phyloP scores from a whole-genome alignment of 2,329 filamentous ascomycete genomes.

The Penicillium brasilianum region DNA sequence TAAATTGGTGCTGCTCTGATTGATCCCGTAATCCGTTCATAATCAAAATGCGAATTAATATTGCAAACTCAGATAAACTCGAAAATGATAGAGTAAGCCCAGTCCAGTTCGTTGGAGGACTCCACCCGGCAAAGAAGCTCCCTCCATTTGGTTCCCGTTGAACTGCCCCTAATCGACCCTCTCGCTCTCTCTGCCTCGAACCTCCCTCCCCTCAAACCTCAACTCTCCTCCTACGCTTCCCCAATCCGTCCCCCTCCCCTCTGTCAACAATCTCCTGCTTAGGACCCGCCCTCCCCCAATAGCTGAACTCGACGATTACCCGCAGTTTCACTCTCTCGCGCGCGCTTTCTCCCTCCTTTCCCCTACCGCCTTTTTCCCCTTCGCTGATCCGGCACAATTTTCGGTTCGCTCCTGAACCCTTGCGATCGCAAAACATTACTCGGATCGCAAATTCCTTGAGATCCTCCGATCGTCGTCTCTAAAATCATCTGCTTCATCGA shows the following conservation, averaged over 20 bases:
- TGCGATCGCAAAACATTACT: slow-evolving; percentile 23
- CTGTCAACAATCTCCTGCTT: too few species aligned
- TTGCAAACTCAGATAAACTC: background rate
- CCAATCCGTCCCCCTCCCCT: too few species aligned
- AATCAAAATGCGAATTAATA: background rate
- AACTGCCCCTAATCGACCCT: background rate
- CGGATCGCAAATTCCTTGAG: slow-evolving; percentile 7
- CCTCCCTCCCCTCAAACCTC: background rate
- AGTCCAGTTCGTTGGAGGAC: slow-evolving; percentile 3
- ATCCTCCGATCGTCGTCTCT: slow-evolving; percentile 18
- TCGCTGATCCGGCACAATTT: slow-evolving; percentile 6
- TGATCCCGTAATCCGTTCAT: background rate
- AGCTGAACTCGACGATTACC: background rate
- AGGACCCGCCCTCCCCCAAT: background rate
- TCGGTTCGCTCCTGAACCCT: slow-evolving; percentile 22
- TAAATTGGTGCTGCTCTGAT: background rate
- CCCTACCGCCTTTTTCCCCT: background rate
- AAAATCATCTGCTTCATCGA: slow-evolving; percentile 11
- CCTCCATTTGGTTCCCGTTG: background rate
- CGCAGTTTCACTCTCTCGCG: background rate
- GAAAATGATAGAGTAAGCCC: background rate
- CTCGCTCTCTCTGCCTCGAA: background rate
- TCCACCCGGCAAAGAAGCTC: slow-evolving; percentile 9
- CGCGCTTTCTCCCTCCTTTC: background rate
- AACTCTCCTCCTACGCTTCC: background rate